Evolutionary conservation across 495 filamentous ascomycete species (phyloP).

Genomic region (Articulospora tetracladia): DNA sequence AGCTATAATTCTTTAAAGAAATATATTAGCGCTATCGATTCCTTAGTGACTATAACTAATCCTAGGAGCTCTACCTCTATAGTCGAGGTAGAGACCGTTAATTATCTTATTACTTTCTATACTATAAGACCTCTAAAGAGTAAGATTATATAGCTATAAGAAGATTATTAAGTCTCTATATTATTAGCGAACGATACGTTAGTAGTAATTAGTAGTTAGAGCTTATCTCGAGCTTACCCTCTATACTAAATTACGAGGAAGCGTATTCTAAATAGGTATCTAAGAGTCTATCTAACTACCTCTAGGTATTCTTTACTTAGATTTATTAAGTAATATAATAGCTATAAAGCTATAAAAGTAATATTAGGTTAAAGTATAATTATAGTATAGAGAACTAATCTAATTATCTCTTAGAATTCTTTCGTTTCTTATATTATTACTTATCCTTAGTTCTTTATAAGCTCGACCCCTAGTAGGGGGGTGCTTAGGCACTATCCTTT

Average conservation of each 20-base stretch:
- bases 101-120: not conserved
- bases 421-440: not conserved
- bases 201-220: not conserved
- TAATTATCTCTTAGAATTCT: not conserved
- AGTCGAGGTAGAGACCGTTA: not conserved
- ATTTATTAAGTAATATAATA: not conserved
- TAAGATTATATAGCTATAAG: not conserved
- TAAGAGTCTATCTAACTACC: not conserved
- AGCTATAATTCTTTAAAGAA: too few species aligned
- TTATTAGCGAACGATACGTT: not conserved
- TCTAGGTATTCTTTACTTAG: not conserved
- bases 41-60: not conserved
- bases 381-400: constrained; percentile 1
- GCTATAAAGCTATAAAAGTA: not conserved
- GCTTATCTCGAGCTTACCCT: not conserved
- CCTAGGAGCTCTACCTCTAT: not conserved
- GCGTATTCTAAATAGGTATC: not conserved
- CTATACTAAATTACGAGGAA: not conserved
- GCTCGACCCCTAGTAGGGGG: not conserved
- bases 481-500: not conserved
- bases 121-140: not conserved
- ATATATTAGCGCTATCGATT: not conserved
- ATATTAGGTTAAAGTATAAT: not conserved
- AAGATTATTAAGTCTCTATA: too few species aligned
- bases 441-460: not conserved